These are phyloP conservation scores for Clarireedia monteithiana DNA, from an alignment of 2,329 filamentous ascomycete genomes.

Conservation along the genomic window DNA sequence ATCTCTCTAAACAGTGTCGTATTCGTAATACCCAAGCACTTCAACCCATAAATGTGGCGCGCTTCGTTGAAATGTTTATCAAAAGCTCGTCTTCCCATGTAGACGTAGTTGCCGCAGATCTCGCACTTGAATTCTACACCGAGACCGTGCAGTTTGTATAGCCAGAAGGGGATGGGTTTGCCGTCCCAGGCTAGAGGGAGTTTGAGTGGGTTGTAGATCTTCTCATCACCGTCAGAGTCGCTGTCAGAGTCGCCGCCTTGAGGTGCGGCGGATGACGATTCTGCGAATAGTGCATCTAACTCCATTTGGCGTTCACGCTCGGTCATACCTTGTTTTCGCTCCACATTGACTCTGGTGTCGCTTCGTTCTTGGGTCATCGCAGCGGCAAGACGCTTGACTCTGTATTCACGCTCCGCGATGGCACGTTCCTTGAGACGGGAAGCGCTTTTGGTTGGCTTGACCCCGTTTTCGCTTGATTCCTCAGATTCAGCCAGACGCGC, in stretches of 20 bases:
- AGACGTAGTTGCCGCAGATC: constrained; percentile 97
- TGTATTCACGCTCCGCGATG: constrained; percentile 81
- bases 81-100: constrained; percentile 92
- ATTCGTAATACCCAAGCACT: constrained; percentile 89
- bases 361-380: constrained; percentile 81
- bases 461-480: constrained; percentile 19
- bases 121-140: constrained; percentile 95
- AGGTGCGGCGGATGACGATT: constrained; percentile 36
- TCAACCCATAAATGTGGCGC: constrained; percentile 85
- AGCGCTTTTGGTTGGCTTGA: constrained; percentile 27
- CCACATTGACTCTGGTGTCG: constrained; percentile 89
- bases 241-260: constrained; percentile 47
- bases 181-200: constrained; percentile 95
- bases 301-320: constrained; percentile 93
- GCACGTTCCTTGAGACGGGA: constrained; percentile 73
- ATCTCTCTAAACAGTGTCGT: constrained; percentile 91
- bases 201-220: constrained; percentile 94
- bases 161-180: constrained; percentile 97
- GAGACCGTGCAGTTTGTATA: constrained; percentile 92
- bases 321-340: constrained; percentile 95
- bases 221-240: constrained; percentile 71
- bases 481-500: constrained; percentile 36
- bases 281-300: constrained; percentile 74
- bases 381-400: constrained; percentile 69
- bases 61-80: constrained; percentile 98